Conservation (phyloP, 2,329 filamentous ascomycete genomes). For the Neoascochyta sp. region DNA sequence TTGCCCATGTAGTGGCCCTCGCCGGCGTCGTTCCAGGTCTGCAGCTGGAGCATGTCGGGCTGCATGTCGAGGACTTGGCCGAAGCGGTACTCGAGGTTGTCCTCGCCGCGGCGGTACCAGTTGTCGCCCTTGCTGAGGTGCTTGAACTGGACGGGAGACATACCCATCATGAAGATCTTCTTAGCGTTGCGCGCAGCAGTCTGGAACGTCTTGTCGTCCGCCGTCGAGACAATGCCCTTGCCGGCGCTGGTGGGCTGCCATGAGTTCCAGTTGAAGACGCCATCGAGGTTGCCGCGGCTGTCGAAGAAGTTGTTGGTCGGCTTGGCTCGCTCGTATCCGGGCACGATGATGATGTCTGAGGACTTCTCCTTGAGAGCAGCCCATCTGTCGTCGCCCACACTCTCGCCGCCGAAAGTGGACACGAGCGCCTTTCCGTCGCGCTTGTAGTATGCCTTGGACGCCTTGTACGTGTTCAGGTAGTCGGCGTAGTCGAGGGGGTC, state of each 20-base stretch:
- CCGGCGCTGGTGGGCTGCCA: constrained; percentile 27
- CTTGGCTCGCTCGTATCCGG: constrained; percentile 25
- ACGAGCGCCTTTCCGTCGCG: constrained; percentile 29
- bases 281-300: constrained; percentile 27
- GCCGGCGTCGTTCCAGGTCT: constrained; percentile 44
- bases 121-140: constrained; percentile 28
- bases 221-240: constrained; percentile 22
- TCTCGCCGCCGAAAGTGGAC: constrained; percentile 32
- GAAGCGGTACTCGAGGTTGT: constrained; percentile 34
- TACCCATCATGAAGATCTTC: constrained; percentile 42
- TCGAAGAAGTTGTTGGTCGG: constrained; percentile 21
- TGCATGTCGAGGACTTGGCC: constrained; percentile 28
- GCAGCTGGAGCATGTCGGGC: constrained; percentile 40
- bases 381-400: constrained; percentile 15
- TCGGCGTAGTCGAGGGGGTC: constrained; percentile 24
- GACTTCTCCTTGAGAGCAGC: constrained; percentile 24
- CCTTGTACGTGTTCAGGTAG: constrained; percentile 22
- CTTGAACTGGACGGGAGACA: constrained; percentile 42
- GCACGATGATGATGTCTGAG: constrained; percentile 29
- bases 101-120: constrained; percentile 40
- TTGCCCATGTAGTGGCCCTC: constrained; percentile 43
- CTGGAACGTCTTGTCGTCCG: constrained; percentile 29
- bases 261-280: constrained; percentile 40
- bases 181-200: constrained; percentile 21
- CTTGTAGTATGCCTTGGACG: constrained; percentile 25